A percentile compares a stretch with the other conserved stretches of the same genome.
Evolutionary conservation across 2,329 filamentous ascomycete species (phyloP).

Genomic region (Fusarium sp.): DNA sequence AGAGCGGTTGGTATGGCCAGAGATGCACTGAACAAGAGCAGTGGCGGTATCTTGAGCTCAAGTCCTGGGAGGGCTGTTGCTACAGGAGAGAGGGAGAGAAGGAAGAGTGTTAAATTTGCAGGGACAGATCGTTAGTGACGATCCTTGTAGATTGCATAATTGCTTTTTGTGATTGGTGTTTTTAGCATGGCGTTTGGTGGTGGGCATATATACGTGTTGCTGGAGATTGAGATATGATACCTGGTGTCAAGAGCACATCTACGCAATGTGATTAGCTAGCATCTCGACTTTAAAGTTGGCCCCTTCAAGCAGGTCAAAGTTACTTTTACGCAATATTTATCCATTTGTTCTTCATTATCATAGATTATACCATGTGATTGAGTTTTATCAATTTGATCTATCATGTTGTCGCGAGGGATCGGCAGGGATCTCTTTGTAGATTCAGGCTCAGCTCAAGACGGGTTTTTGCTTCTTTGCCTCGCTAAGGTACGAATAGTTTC

Average conservation of each 20-base stretch:
- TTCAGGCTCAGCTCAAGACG: not conserved
- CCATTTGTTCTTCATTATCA: not conserved
- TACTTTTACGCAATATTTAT: not conserved
- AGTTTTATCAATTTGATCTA: not conserved
- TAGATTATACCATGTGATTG: not conserved
- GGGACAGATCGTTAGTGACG: conserved; percentile 49
- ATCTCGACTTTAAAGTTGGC: too few relatives aligned
- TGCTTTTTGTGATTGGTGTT: not conserved
- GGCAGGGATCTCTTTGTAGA: not conserved
- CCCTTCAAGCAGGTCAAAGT: too few relatives aligned
- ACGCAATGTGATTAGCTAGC: too few relatives aligned
- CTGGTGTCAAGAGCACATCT: not conserved
- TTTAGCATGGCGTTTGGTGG: not conserved
- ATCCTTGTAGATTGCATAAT: not conserved
- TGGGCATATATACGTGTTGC: not conserved
- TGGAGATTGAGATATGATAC: not conserved
- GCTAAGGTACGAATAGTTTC: too few relatives aligned
- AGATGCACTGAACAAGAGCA: conserved; percentile 58
- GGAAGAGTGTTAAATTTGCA: conserved; percentile 74
- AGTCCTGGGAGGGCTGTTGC: conserved; percentile 57
- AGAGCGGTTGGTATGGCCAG: conserved; percentile 69
- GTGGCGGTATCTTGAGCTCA: conserved; percentile 58
- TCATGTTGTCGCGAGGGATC: not conserved
- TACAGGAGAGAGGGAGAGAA: conserved; percentile 61
- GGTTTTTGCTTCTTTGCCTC: not conserved